Evolutionary conservation across 805 yeast genomes (phyloP).

Genomic region (Lachancea lanzarotensis): DNA sequence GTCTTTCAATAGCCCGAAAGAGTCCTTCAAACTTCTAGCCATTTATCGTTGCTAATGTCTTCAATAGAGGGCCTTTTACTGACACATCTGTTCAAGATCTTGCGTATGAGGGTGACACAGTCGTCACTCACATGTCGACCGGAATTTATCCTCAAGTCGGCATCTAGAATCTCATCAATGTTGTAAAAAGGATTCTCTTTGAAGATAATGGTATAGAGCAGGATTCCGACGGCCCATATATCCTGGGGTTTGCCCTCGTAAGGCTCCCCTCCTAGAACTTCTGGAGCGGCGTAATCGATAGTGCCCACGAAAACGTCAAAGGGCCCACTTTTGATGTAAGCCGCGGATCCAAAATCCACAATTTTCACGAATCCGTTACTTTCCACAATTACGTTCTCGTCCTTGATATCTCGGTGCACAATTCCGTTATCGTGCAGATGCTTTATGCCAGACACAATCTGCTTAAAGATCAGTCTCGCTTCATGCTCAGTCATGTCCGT

Average conservation of each 20-base stretch:
- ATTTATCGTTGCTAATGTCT: conserved; percentile 60
- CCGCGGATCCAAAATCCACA: conserved; percentile 95
- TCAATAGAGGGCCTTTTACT: conserved; percentile 65
- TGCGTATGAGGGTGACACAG: conserved; percentile 53
- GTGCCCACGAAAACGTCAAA: conserved; percentile 98
- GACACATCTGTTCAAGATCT: conserved; percentile 63
- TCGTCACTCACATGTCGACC: conserved; percentile 43
- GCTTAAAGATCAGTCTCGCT: conserved; percentile 70
- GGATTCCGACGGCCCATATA: conserved; percentile 93
- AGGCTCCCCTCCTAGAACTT: conserved; percentile 79
- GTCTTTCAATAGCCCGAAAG: neutral
- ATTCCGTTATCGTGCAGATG: conserved; percentile 83
- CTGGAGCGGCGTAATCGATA: conserved; percentile 96
- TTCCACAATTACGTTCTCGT: conserved; percentile 87
- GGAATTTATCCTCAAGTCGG: conserved; percentile 55
- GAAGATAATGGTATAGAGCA: conserved; percentile 81
- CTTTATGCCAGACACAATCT: conserved; percentile 68
- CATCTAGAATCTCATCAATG: conserved; percentile 93
- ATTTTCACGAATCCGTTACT: conserved; percentile 72
- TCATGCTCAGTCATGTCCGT: conserved; percentile 75
- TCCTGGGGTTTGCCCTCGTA: conserved; percentile 94
- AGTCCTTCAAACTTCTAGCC: conserved; percentile 40
- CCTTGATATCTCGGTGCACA: conserved; percentile 91
- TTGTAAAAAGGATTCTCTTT: conserved; percentile 94
- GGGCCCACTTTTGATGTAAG: conserved; percentile 84